These are phyloP conservation scores for Dendrocalamus sinicus DNA, from an alignment of 176 grass and related monocot genomes.

Conservation along the genomic window DNA sequence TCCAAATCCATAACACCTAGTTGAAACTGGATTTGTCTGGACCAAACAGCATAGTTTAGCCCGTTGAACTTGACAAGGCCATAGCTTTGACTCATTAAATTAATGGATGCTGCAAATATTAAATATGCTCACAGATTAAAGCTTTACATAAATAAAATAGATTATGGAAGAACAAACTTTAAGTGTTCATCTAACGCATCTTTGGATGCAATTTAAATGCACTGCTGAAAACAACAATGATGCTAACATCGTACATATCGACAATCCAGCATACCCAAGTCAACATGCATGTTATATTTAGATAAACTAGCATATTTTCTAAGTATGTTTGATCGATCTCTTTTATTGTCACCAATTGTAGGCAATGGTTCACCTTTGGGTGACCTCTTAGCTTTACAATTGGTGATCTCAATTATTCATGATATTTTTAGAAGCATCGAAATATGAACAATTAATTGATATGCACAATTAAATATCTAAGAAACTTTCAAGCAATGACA, in stretches of 20 bases:
- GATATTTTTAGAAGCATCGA: neutral
- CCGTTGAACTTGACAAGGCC: neutral
- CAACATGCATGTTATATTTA: neutral
- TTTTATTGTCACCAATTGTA: neutral
- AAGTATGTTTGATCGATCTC: neutral
- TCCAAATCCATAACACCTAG: neutral
- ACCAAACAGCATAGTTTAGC: neutral
- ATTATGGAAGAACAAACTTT: neutral
- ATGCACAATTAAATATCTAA: neutral
- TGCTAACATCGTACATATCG: neutral
- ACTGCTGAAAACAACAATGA: neutral
- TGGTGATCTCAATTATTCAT: neutral
- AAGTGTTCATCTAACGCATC: neutral
- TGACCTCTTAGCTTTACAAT: neutral
- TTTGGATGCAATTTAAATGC: conserved; percentile 1
- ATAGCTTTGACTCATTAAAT: neutral
- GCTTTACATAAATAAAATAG: neutral
- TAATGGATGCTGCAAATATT: neutral
- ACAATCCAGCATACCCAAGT: neutral
- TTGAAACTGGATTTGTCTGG: neutral
- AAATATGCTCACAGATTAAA: neutral
- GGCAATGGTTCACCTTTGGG: neutral
- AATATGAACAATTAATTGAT: neutral
- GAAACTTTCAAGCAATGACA: neutral
- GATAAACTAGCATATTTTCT: neutral